These are phyloP conservation scores for Debaryomyces castellii DNA, from an alignment of 805 yeast genomes.

Conservation along the genomic window DNA sequence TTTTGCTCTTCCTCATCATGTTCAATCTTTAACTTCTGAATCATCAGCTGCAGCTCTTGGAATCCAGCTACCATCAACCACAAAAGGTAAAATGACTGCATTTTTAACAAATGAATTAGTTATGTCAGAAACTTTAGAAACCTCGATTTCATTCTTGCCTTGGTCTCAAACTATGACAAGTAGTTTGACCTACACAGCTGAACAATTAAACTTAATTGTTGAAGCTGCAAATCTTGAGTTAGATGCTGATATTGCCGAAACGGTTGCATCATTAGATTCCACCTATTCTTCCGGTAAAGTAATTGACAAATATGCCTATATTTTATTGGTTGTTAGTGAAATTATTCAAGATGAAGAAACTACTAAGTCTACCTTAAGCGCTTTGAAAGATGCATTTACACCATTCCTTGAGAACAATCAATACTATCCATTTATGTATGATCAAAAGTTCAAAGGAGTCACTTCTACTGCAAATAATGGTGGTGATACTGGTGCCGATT, in stretches of 20 bases:
- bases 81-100: constrained; percentile 52
- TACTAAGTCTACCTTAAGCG: constrained; percentile 31
- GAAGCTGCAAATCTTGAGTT: constrained; percentile 47
- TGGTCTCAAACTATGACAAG: constrained; percentile 36
- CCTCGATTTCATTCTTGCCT: constrained; percentile 44
- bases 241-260: constrained; percentile 42
- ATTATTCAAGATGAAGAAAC: constrained; percentile 44
- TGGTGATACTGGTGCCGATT: constrained; percentile 52
- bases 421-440: constrained; percentile 51
- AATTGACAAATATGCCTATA: constrained; percentile 56
- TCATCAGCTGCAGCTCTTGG: constrained; percentile 38
- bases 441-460: constrained; percentile 55
- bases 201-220: constrained; percentile 44
- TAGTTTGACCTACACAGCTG: constrained; percentile 39
- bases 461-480: constrained; percentile 50
- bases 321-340: constrained; percentile 50
- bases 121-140: constrained; percentile 39
- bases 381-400: constrained; percentile 45
- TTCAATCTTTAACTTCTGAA: constrained; percentile 30
- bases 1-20: constrained; percentile 57
- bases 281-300: constrained; percentile 55
- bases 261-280: constrained; percentile 39
- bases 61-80: constrained; percentile 42
- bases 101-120: constrained; percentile 39
- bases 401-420: constrained; percentile 42